Percentiles rank a stretch among this genome's conserved stretches.
These are phyloP conservation scores for Solanum clarkiae DNA, from an alignment of 257 asterid species.

Conservation along the genomic window DNA sequence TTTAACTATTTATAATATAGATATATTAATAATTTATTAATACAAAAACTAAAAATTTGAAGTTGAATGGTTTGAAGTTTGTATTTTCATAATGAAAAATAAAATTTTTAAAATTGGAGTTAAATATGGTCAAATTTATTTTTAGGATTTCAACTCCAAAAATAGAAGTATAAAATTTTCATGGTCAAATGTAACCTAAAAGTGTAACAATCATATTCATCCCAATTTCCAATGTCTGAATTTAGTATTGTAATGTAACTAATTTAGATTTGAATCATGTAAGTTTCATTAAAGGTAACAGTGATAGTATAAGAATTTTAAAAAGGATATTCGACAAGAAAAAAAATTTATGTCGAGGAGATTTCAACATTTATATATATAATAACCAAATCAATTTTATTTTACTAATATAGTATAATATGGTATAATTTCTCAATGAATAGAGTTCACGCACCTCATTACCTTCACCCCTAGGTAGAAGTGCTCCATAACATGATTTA, in stretches of 20 bases:
- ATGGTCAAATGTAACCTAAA: too few species aligned
- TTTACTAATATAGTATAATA: neutral
- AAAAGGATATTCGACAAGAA: neutral
- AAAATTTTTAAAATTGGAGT: too few species aligned
- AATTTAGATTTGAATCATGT: neutral
- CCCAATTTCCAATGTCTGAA: neutral
- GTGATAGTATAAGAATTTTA: neutral
- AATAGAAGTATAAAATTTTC: too few species aligned
- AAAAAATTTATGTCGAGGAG: neutral
- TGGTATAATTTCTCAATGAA: neutral
- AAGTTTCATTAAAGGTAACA: neutral
- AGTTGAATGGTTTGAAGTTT: too few species aligned
- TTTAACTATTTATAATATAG: too few species aligned
- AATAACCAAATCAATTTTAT: neutral
- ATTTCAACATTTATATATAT: neutral
- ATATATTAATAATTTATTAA: too few species aligned
- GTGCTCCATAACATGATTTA: neutral
- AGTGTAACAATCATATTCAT: too few species aligned
- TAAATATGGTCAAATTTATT: too few species aligned
- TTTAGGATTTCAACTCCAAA: too few species aligned
- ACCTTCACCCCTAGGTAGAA: neutral
- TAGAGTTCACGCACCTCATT: neutral
- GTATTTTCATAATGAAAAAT: too few species aligned
- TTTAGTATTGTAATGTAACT: neutral
- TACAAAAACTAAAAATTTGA: too few species aligned